Percentiles rank a stretch among this genome's conserved stretches.
Conservation (phyloP, 148 eudicot species). For the Hydrangea macrophylla region DNA sequence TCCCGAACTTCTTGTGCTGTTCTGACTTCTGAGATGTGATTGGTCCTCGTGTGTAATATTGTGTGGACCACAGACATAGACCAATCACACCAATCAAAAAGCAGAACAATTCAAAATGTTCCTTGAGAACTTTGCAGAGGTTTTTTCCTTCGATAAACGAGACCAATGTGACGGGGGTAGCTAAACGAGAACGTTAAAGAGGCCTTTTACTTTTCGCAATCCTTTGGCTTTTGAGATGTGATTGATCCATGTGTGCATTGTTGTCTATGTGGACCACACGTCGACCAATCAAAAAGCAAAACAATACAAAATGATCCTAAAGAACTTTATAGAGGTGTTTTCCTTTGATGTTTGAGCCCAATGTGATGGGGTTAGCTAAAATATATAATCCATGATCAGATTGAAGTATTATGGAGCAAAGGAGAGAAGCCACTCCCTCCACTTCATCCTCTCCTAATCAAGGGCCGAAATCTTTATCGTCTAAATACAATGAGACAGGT, state of each 20-base stretch:
- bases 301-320: background rate
- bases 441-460: slow-evolving; percentile 76
- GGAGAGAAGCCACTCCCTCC: slow-evolving; percentile 77
- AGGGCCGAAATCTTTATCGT: slow-evolving; percentile 84
- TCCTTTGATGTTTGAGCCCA: too few species aligned
- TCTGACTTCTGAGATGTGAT: too few species aligned
- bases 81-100: too few species aligned
- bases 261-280: background rate
- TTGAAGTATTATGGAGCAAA: slow-evolving; percentile 90
- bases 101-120: too few species aligned
- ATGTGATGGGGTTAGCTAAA: too few species aligned
- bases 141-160: background rate
- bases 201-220: too few species aligned
- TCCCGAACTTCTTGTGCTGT: too few species aligned
- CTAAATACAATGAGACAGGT: slow-evolving; percentile 75
- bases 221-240: too few species aligned
- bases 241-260: too few species aligned
- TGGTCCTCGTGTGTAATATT: too few species aligned
- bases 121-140: background rate
- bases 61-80: too few species aligned
- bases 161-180: background rate
- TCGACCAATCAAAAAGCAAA: background rate
- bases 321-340: background rate
- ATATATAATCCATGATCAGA: slow-evolving; percentile 26
- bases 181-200: too few species aligned